phyloP scores from a whole-genome alignment of 2,329 filamentous ascomycete species.

The Cadophora malorum region DNA sequence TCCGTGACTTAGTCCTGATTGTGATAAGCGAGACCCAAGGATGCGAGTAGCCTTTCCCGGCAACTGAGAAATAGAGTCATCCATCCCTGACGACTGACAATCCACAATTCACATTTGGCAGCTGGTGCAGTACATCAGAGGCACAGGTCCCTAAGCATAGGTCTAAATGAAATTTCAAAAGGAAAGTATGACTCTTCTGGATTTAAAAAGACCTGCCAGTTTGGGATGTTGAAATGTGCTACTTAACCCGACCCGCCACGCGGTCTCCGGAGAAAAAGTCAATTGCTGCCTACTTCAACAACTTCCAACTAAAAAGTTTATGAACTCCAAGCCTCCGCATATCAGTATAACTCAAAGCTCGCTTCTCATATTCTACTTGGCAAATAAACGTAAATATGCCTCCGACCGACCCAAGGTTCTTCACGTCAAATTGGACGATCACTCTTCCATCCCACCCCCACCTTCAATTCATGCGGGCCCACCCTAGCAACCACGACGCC shows the following conservation, averaged over 20 bases:
- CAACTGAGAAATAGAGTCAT: not conserved
- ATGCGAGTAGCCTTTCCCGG: not conserved
- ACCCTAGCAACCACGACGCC: conserved; percentile 17
- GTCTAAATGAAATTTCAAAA: not conserved
- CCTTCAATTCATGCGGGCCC: conserved; percentile 28
- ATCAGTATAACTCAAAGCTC: not conserved
- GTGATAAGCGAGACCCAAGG: no score
- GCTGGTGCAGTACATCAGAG: not conserved
- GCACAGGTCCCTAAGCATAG: not conserved
- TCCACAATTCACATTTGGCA: not conserved
- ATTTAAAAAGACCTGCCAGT: not conserved
- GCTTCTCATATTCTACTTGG: not conserved
- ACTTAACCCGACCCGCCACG: not conserved
- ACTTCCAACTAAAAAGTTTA: no score
- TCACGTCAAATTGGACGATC: conserved; percentile 31
- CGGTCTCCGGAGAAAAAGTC: not conserved
- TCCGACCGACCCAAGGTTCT: conserved; percentile 26
- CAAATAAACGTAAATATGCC: conserved; percentile 15
- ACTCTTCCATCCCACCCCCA: conserved; percentile 24
- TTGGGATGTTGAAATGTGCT: not conserved
- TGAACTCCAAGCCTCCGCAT: not conserved
- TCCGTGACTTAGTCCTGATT: no score
- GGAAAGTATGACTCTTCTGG: not conserved
- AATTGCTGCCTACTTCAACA: not conserved
- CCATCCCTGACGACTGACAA: not conserved